phyloP scores from a whole-genome alignment of 106 monocot genomes.

The Iris macrosiphon region DNA sequence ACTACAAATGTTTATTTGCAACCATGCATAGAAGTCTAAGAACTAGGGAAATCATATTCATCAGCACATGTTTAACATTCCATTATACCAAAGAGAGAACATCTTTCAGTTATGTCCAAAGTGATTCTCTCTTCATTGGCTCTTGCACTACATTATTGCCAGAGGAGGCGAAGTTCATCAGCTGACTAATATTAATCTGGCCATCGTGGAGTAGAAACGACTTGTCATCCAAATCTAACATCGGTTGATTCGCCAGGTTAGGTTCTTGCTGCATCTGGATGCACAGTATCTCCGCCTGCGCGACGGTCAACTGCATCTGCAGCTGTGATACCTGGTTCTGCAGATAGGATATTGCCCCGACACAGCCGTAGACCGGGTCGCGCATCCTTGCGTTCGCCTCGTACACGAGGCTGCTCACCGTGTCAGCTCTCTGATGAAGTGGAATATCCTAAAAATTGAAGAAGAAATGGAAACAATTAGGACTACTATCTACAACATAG shows the following conservation, averaged over 20 bases:
- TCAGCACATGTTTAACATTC: too few relatives aligned
- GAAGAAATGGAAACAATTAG: too few relatives aligned
- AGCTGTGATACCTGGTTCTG: constrained; percentile 86
- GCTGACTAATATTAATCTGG: constrained; percentile 24
- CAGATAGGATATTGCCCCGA: constrained; percentile 68
- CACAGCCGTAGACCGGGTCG: constrained; percentile 84
- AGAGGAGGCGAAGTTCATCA: constrained; percentile 33
- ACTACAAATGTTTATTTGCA: too few relatives aligned
- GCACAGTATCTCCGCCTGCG: constrained; percentile 78
- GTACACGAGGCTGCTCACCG: constrained; percentile 81
- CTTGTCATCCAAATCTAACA: constrained; percentile 10
- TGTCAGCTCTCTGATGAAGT: constrained; percentile 70
- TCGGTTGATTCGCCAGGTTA: constrained; percentile 5
- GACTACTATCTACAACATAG: too few relatives aligned
- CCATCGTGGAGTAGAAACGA: constrained; percentile 22
- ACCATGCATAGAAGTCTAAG: too few relatives aligned
- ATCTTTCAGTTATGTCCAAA: constrained; percentile 77
- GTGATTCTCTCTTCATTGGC: constrained; percentile 64
- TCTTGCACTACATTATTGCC: constrained; percentile 35
- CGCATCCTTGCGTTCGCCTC: constrained; percentile 78
- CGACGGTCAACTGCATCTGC: constrained; percentile 82
- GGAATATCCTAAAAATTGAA: constrained; percentile 77
- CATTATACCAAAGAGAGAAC: too few relatives aligned
- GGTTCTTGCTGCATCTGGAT: constrained; percentile 70
- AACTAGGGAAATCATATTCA: too few relatives aligned